phyloP scores from a whole-genome alignment of 768 basidiomycete genomes.

The Lactifluus rugatus region DNA sequence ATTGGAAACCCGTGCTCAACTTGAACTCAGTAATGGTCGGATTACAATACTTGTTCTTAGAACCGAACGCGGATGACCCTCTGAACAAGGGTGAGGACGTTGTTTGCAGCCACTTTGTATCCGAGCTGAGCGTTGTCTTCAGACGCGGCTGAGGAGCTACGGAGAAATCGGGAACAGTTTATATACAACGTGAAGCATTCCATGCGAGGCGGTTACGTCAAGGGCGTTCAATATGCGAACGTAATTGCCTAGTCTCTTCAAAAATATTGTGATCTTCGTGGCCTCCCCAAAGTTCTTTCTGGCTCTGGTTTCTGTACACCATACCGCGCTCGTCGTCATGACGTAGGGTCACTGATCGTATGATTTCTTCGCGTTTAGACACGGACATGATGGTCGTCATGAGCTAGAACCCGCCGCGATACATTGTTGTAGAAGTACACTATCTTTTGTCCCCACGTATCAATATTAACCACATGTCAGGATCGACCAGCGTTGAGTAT shows the following conservation, averaged over 20 bases:
- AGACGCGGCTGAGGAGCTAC: conserved; percentile 96
- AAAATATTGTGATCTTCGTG: background rate
- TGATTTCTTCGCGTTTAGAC: background rate
- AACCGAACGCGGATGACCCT: conserved; percentile 98
- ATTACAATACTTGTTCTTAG: conserved; percentile 94
- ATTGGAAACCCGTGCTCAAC: conserved; percentile 99
- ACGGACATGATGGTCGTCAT: background rate
- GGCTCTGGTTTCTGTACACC: background rate
- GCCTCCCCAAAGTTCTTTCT: background rate
- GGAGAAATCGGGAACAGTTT: conserved; percentile 80
- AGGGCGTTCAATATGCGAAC: conserved; percentile 69
- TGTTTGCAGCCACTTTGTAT: background rate
- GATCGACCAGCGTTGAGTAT: background rate
- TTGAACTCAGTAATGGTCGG: conserved; percentile 98
- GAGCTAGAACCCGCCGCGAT: background rate
- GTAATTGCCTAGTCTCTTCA: conserved; percentile 41
- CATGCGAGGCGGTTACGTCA: conserved; percentile 74
- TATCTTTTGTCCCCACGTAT: conserved; percentile 7
- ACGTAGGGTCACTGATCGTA: background rate
- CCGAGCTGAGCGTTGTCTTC: conserved; percentile 18
- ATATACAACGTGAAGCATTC: conserved; percentile 74
- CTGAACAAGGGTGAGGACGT: conserved; percentile 86
- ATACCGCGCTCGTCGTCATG: background rate
- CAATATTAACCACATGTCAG: conserved; percentile 11
- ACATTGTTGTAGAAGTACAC: conserved; percentile 13